Evolutionary conservation across 2,329 filamentous ascomycete species (phyloP), one percentile per base, ranked within the genome.

Genomic region (Aschersonia sp.): DNA sequence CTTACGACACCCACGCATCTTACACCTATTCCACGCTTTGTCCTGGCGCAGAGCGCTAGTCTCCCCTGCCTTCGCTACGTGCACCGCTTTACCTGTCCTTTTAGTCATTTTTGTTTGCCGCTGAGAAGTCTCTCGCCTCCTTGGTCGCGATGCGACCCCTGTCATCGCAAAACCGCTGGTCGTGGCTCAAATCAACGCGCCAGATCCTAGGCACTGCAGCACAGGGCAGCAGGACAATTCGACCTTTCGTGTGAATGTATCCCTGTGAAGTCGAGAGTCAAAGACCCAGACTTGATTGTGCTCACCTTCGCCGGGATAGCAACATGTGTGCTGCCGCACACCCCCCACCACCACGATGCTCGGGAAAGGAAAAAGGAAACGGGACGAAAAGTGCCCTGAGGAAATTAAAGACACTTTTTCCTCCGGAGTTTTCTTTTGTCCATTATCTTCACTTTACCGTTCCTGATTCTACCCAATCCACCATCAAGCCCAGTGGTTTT

Each of bases 291-390:
- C 12, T 38, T 38, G 35, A 38, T 38, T 9, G 35, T 38, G 7
- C 12, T 38, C 30, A 35, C 5, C 38, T 45, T 44, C 40, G 28
- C 42, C 38, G 45, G 48, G 44, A 45, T 47, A 44, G 43, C 44
- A 30, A 40, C 35, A 38, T 7, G 12, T 7, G 45, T 45, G 46
- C 20, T 44, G 41, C 40, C 30, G 40, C 47, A 46, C 47, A 35
- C 46, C 31, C 49, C 49, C 49, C 44, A 47, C 47, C 46, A 44
- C 48, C 38, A n/a, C 47, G 45, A n/a, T 45, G 46, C 12, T 38
- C 35, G 35, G 41, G 47, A 45, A 47, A 48, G 49, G 47, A 45
- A 51, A 51, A 51, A 51, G 48, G 49, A 51, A 51, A 51, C 46
- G 48, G 45, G 31, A 45, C 45, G 44, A 31, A 44, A 31, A 47